Base-by-base conservation (phyloP, 371 early-diverging fungal genomes). In the Rhizopus stolonifer region DNA sequence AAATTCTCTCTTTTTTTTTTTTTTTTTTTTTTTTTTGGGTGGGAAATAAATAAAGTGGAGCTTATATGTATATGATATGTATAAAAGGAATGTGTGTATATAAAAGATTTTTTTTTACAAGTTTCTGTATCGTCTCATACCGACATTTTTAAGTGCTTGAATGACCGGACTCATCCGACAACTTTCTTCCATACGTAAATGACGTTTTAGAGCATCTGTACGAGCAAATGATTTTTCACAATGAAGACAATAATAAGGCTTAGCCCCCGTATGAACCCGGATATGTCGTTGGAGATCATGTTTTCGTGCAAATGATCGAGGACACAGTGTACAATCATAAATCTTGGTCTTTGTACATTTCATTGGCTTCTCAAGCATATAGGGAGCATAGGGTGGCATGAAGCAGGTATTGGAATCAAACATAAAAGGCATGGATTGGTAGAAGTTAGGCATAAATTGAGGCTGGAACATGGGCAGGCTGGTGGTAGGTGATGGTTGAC, bases 211-310 rank as follows among this genome's bases (percentile, higher is more conserved):
- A 3, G 84, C 87, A 70, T 85, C 87, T 1, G 83, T 83, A 14
- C 85, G 74, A 2, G 84, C 82, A 70, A 87, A 87, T 0, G 76
- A 61, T 56, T 84, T 82, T 39, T 69, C 64, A 42, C 87, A 85
- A 18, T 71, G 72, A n/a, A 70, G 54, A 55, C 87, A 87, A 7
- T 62, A 42, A 55, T 81, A 85, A 1, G 87, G 85, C 44, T 82
- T 84, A 11, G 71, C 81, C 1, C 84, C 84, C 3, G 87, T 84
- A 46, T 87, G 87, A 6, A 85, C 69, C 17, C 74, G 54, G 34
- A 65, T 59, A 31, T 78, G 79, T 2, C 79, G 74, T 19, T 74
- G 69, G 19, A 72, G 62, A 31, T 78, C 79, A 52, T 78, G 71
- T 39, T 74, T 78, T 32, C 79, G 67, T 18, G 72, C 67, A 56